These are phyloP conservation scores for Fusarium keratoplasticum DNA, from an alignment of 2,329 filamentous ascomycete species.

Conservation along the genomic window DNA sequence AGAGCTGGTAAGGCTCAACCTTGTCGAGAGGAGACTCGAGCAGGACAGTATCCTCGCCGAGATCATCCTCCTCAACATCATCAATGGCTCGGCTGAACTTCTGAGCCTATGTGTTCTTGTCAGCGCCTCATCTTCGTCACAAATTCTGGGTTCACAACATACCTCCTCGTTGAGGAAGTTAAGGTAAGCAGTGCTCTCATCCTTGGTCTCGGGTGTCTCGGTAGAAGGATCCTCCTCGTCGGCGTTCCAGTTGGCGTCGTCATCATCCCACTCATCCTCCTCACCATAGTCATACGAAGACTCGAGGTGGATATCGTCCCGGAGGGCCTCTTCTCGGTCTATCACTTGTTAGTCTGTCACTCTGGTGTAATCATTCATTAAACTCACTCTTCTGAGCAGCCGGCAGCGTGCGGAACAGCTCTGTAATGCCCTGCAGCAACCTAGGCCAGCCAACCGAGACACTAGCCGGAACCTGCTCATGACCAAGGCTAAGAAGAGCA, in stretches of 20 bases:
- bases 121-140: conserved; percentile 21
- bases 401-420: conserved; percentile 92
- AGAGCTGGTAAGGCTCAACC: conserved; percentile 92
- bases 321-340: conserved; percentile 92
- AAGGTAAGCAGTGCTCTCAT: conserved; percentile 93
- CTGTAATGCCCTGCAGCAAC: conserved; percentile 86
- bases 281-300: conserved; percentile 73
- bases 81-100: conserved; percentile 80
- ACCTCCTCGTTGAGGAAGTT: conserved; percentile 96
- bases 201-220: conserved; percentile 75
- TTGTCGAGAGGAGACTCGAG: conserved; percentile 96
- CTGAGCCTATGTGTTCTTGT: conserved; percentile 71
- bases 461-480: conserved; percentile 87
- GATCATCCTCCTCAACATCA: conserved; percentile 84
- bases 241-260: conserved; percentile 83
- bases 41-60: conserved; percentile 91
- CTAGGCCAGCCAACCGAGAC: conserved; percentile 96
- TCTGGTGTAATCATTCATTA: too few relatives aligned
- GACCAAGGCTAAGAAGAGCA: conserved; percentile 81
- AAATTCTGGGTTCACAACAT: conserved; percentile 40
- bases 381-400: conserved; percentile 83
- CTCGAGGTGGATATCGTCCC: conserved; percentile 84
- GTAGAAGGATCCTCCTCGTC: conserved; percentile 79
- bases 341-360: conserved; percentile 41
- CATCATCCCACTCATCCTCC: conserved; percentile 86